phyloP scores from a whole-genome alignment of 345 rosid genomes.

The Eucalyptus erythrocorys region DNA sequence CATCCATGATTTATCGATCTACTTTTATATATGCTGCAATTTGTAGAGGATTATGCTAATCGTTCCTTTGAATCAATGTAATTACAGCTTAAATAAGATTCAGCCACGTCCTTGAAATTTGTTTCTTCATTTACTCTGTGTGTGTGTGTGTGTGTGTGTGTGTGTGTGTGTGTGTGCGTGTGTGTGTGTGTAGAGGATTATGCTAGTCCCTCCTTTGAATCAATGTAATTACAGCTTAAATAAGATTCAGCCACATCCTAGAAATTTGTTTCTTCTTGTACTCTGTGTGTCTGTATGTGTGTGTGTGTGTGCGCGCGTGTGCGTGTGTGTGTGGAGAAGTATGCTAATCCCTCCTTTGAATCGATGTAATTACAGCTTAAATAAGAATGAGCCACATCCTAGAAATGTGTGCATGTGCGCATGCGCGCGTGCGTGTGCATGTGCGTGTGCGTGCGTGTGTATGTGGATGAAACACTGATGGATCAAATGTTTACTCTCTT shows the following conservation, averaged over 20 bases:
- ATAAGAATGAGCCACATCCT: background rate
- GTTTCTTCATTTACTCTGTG: no score
- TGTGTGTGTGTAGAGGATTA: no score
- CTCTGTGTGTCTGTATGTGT: no score
- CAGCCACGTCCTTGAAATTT: background rate
- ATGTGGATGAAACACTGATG: background rate
- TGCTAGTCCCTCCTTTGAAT: no score
- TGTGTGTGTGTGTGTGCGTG: no score
- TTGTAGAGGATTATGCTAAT: background rate
- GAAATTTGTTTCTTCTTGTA: background rate
- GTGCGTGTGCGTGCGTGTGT: no score
- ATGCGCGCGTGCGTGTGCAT: no score
- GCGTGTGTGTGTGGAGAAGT: background rate
- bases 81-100: background rate
- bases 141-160: no score
- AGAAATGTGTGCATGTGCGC: background rate
- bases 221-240: background rate
- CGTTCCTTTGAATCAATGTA: background rate
- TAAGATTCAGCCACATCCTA: background rate
- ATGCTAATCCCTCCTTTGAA: background rate
- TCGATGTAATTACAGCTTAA: background rate
- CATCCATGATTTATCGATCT: background rate
- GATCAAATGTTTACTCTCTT: background rate
- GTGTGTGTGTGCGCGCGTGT: no score
- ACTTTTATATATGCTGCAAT: background rate